Base-by-base conservation (phyloP, 1,284 basidiomycete species). In the Austroboletus niveus region DNA sequence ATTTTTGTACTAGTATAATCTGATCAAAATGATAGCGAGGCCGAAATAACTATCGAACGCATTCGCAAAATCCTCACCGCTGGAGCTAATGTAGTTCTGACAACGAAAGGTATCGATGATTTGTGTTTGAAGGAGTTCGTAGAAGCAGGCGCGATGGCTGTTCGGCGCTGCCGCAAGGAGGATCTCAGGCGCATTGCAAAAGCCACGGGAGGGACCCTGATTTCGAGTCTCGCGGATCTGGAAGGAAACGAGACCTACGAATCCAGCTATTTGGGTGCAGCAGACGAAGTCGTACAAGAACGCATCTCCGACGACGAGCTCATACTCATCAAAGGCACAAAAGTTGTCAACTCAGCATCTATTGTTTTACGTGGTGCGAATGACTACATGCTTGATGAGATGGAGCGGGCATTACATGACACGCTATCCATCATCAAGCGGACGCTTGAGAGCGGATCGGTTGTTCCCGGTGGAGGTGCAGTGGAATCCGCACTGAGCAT, bases 161-260 rank as follows among this genome's bases (percentile, higher is more conserved):
- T 99, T 49, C 87, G 97, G 58, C 81, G 97, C 64, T 99, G 97
- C 78, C 86, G 92, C 68, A 99, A 99, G 73, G 97, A 99, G 69
- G 97, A 99, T 69, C 79, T 99, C 48, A 85, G 94, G 53, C 86
- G 97, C 49, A 99, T 99, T 62, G 97, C 97, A 43, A 97, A 92
- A 71, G 96, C 97, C 6, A 98, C 96, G 0, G 97, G 97, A 42
- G 97, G 95, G 20, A 92, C 91, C 44, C 80, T 99, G 43, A 85
- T 99, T 50, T 92, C 91, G 24, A 95, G 90, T 64, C 79, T 99
- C 52, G 95, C 95, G 34, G 98, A 99, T 72, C 79, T 99, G 29
- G 96, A 99, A 58, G 97, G 97, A 45, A 97, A 99, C 53, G 97
- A 99, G 74, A 95, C 95, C 0, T 99, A 95, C 65, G 97, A 99